Evolutionary conservation across 768 basidiomycete species (phyloP).

Genomic region (Crassisporium funariophilum): DNA sequence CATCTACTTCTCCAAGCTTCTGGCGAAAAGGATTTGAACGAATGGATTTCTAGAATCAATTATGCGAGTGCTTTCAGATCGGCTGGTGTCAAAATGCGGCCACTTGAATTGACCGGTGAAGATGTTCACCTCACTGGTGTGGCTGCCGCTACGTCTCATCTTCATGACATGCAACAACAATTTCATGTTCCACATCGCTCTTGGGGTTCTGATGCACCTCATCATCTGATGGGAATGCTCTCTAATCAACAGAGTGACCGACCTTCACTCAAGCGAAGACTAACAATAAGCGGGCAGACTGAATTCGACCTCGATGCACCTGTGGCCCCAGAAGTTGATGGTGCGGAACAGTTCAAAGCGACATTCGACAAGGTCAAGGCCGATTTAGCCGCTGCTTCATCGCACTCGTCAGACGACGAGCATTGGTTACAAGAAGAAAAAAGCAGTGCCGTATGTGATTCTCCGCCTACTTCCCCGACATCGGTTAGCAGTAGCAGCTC

Average conservation of each 20-base stretch:
- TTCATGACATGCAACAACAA: slow-evolving; percentile 64
- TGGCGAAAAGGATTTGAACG: slow-evolving; percentile 73
- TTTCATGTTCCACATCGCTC: slow-evolving; percentile 25
- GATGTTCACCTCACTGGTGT: slow-evolving; percentile 80
- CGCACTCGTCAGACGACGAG: slow-evolving; percentile 28
- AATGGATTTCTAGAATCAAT: slow-evolving; percentile 92
- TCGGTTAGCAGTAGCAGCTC: slow-evolving; percentile 29
- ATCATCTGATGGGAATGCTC: slow-evolving; percentile 44
- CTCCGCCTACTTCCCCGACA: slow-evolving; percentile 16
- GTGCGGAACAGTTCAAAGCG: slow-evolving; percentile 70
- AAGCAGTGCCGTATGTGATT: slow-evolving; percentile 7
- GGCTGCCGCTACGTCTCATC: slow-evolving; percentile 84
- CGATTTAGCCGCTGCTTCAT: slow-evolving; percentile 63
- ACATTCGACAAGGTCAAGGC: slow-evolving; percentile 89
- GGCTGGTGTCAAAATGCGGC: slow-evolving; percentile 78
- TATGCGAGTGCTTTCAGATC: slow-evolving; percentile 94
- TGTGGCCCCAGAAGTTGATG: slow-evolving; percentile 57
- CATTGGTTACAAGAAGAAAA: slow-evolving; percentile 13
- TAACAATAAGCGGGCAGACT: slow-evolving; percentile 34
- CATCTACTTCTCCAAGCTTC: slow-evolving; percentile 80
- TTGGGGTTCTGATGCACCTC: slow-evolving; percentile 48
- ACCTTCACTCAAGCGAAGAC: slow-evolving; percentile 26
- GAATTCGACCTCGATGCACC: slow-evolving; percentile 48
- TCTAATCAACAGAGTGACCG: slow-evolving; percentile 28
- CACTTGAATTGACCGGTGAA: slow-evolving; percentile 64